Evolutionary conservation across 2,329 filamentous ascomycete species (phyloP), one percentile per base, ranked within the genome.

Genomic region (Cercospora canescens): DNA sequence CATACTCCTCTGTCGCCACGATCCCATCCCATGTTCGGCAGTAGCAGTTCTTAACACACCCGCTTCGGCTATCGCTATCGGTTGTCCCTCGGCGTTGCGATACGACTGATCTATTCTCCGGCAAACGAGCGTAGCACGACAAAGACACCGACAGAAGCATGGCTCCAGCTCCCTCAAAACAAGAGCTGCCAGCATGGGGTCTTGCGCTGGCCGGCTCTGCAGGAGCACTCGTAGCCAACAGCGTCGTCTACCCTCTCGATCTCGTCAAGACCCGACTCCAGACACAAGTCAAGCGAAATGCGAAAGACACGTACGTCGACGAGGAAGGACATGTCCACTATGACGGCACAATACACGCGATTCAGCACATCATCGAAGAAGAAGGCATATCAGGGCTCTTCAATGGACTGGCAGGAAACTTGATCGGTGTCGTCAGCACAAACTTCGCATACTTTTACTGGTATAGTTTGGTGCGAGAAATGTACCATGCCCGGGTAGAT

Each of bases 371-470:
- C 71, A 80, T 91, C 37, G 86, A 89, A 64, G 88, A 88, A 61
- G 95, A 99, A 72, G 95, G 95, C 34, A 64, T 95, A 8, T 75
- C 83, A 55, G 95, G 95, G 6, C 87, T 99, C 7, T 99, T 99
- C 76, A 88, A 91, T 60, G 95, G 95, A 67, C 94, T 99, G 78
- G 86, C 88, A 67, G 94, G 94, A 59, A 89, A 94, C 4, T 84
- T 99, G 18, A 82, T 98, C 60, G 95, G 95, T 62, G 95, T 99
- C 37, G 94, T 93, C 1, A 97, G 94, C 28, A 98, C 94, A 60
- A 99, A 99, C 80, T 99, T 99, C 78, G 95, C 95, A 74, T 99
- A 99, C 82, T 99, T 99, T 79, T 99, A 99, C 83, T 98, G 94
- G 94, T 98, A 98, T 79, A 94, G 93, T 5, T 82, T 95, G 30